These are phyloP conservation scores for Cladosporium sp. DNA, from an alignment of 2,329 filamentous ascomycete species.

Conservation along the genomic window DNA sequence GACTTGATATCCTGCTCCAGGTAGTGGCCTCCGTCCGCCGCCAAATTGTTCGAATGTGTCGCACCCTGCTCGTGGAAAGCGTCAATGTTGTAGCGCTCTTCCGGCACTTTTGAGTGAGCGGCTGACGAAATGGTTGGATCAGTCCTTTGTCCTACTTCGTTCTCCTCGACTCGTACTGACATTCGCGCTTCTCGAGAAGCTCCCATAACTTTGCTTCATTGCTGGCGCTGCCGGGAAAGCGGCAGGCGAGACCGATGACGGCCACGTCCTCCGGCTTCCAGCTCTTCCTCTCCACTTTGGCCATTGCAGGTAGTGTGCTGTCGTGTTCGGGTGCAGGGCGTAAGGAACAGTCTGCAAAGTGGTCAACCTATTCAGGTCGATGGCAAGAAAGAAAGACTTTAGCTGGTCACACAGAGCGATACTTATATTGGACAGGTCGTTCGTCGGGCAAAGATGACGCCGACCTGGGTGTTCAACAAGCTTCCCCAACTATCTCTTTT, in stretches of 20 bases:
- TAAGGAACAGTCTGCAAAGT: neutral
- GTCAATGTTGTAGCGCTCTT: conserved; percentile 26
- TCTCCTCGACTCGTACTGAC: neutral
- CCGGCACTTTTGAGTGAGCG: conserved; percentile 21
- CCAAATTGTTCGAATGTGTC: neutral
- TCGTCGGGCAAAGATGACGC: no score
- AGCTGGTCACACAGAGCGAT: neutral
- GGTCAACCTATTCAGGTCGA: neutral
- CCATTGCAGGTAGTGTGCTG: neutral
- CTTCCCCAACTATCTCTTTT: no score
- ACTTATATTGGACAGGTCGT: neutral
- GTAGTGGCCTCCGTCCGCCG: conserved; percentile 20
- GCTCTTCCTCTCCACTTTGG: neutral
- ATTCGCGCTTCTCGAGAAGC: conserved; percentile 10
- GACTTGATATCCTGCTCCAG: conserved; percentile 27
- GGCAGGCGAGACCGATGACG: conserved; percentile 18
- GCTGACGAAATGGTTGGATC: neutral
- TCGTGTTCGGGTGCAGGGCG: neutral
- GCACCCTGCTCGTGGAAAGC: conserved; percentile 28
- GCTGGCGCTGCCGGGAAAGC: conserved; percentile 18
- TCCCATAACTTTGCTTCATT: conserved; percentile 28
- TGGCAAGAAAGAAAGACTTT: neutral
- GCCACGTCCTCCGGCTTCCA: neutral
- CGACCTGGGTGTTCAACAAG: no score
- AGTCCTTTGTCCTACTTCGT: no score